Conservation (phyloP, 139 green algal genomes). For the Chlamydomonas eustigma region DNA sequence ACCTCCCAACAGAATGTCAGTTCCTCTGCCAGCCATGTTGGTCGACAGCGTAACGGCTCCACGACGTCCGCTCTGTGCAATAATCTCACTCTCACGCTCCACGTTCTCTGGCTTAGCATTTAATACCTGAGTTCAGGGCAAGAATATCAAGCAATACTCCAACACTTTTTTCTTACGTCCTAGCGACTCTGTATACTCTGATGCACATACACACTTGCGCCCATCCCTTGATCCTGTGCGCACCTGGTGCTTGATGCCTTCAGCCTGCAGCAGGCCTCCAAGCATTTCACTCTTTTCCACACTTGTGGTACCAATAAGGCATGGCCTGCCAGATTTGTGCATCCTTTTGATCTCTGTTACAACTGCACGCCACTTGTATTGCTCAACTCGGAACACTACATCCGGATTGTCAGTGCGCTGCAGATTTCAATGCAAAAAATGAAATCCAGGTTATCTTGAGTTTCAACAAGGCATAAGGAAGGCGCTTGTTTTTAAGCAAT, state of each 20-base stretch:
- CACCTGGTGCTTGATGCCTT: constrained; percentile 75
- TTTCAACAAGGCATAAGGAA: too few species aligned
- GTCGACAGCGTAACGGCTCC: constrained; percentile 93
- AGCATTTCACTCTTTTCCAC: constrained; percentile 92
- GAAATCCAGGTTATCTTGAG: neutral
- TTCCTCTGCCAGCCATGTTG: constrained; percentile 98
- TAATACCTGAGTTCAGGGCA: constrained; percentile 66
- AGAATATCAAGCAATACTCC: neutral
- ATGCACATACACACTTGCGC: neutral
- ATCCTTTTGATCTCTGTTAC: constrained; percentile 60
- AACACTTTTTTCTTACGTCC: too few species aligned
- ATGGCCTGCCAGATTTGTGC: constrained; percentile 83
- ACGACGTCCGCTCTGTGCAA: constrained; percentile 80
- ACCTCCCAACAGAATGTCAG: constrained; percentile 94
- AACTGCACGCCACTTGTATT: constrained; percentile 86
- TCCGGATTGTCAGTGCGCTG: constrained; percentile 82
- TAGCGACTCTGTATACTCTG: too few species aligned
- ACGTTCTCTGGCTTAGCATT: constrained; percentile 99
- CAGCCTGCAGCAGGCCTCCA: constrained; percentile 63
- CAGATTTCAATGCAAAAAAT: constrained; percentile 4
- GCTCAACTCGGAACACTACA: constrained; percentile 85
- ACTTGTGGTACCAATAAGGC: constrained; percentile 89
- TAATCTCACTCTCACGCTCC: constrained; percentile 94
- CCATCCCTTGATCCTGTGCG: neutral
- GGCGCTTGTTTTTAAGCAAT: too few species aligned